A percentile compares a stretch with the other conserved stretches of the same genome.
Conservation (phyloP, 305 asterid species). For the Fraxinus greggii region DNA sequence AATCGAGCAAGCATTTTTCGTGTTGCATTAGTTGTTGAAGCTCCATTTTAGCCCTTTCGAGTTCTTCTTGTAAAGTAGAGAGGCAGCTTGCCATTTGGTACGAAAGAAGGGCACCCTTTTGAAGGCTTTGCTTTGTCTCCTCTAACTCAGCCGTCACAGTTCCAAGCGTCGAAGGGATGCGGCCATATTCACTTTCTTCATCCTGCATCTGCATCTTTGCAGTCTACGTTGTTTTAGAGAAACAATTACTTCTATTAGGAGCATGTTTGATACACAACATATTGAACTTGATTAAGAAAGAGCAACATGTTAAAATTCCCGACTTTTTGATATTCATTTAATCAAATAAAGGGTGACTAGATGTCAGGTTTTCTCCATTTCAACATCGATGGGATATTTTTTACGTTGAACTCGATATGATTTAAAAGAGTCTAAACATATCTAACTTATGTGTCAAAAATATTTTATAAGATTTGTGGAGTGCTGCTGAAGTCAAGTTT, state of each 20-base stretch:
- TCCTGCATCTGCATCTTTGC: conserved; percentile 43
- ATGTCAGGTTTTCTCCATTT: neutral
- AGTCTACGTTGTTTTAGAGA: neutral
- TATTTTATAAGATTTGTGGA: neutral
- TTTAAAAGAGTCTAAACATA: neutral
- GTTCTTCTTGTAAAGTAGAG: conserved; percentile 63
- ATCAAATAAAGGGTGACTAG: neutral
- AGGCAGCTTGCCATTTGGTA: conserved; percentile 62
- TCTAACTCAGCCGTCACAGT: conserved; percentile 45
- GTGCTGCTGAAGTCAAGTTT: neutral
- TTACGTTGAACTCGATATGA: neutral
- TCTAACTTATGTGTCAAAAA: neutral
- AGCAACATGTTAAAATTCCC: neutral
- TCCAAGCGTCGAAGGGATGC: conserved; percentile 1
- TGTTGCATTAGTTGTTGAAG: conserved; percentile 44
- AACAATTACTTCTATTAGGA: neutral
- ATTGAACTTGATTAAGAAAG: neutral
- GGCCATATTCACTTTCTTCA: conserved; percentile 18
- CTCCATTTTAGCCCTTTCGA: conserved; percentile 59
- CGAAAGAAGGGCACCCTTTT: too few species aligned
- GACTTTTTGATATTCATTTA: neutral
- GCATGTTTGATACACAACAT: neutral
- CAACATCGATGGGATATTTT: neutral
- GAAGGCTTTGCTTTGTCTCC: conserved; percentile 68
- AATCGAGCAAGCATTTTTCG: conserved; percentile 14